Conservation (phyloP, 2,329 filamentous ascomycete species). For the Mollisia scopiformis region DNA sequence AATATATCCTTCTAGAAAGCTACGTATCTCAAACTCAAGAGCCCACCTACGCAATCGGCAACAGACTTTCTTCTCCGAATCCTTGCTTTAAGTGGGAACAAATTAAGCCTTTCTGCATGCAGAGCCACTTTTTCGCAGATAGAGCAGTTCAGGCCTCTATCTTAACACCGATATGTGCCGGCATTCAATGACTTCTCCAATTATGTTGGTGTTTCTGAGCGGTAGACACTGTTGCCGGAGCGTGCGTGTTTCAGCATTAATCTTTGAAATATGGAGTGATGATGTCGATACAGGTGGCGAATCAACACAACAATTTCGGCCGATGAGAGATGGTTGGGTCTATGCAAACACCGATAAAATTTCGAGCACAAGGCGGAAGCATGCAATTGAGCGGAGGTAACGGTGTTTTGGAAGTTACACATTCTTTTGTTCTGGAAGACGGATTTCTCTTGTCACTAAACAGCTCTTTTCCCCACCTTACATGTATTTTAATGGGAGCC, state of each 20-base stretch:
- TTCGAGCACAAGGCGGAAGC: neutral
- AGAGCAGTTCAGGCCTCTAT: neutral
- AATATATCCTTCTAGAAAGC: constrained; percentile 12
- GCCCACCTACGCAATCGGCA: constrained; percentile 18
- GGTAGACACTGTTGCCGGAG: too few relatives aligned
- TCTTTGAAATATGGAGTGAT: neutral
- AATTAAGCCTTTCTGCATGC: neutral
- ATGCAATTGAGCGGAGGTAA: neutral
- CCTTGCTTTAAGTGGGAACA: constrained; percentile 2
- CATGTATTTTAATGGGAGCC: too few relatives aligned
- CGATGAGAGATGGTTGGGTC: neutral
- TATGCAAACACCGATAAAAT: neutral
- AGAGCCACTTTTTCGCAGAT: constrained; percentile 9
- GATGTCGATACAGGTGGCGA: neutral
- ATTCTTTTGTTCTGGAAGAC: too few relatives aligned
- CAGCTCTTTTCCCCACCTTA: neutral
- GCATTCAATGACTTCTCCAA: neutral
- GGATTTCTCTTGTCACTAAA: too few relatives aligned
- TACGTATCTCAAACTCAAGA: neutral
- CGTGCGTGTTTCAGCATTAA: neutral
- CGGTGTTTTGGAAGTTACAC: neutral
- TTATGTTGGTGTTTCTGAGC: too few relatives aligned
- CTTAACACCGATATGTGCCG: constrained; percentile 18
- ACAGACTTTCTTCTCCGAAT: constrained; percentile 8
- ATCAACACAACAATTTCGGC: neutral